Percentiles rank a stretch among this genome's conserved stretches.
These are phyloP conservation scores for Podospora didyma DNA, from an alignment of 495 filamentous ascomycete genomes.

Conservation along the genomic window DNA sequence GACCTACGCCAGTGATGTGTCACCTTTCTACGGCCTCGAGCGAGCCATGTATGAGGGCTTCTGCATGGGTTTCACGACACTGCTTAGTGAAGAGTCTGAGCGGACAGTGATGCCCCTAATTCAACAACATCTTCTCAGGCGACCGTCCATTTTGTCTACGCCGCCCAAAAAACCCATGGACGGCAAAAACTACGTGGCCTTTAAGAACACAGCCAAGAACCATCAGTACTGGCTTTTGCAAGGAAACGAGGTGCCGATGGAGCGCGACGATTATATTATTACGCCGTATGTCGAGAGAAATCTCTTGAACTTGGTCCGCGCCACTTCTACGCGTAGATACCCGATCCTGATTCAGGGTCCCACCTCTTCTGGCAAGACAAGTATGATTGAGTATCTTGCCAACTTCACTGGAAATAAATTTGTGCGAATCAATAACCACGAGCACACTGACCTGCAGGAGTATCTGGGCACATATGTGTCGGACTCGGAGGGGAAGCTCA, in stretches of 20 bases:
- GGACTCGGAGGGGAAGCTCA: constrained; percentile 72
- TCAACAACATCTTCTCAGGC: constrained; percentile 67
- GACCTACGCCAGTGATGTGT: constrained; percentile 79
- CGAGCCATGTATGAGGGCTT: constrained; percentile 91
- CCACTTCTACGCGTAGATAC: constrained; percentile 84
- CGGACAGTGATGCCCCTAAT: constrained; percentile 73
- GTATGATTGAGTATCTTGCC: constrained; percentile 97
- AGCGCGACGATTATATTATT: constrained; percentile 88
- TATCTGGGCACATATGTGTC: constrained; percentile 95
- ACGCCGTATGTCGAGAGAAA: constrained; percentile 94
- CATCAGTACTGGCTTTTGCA: constrained; percentile 89
- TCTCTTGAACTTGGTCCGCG: constrained; percentile 86
- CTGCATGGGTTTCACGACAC: constrained; percentile 94
- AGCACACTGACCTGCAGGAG: constrained; percentile 97
- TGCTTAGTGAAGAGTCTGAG: constrained; percentile 76
- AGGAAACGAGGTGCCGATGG: constrained; percentile 60
- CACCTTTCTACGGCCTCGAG: constrained; percentile 80
- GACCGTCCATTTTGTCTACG: constrained; percentile 65
- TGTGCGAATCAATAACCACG: constrained; percentile 98
- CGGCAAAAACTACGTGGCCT: constrained; percentile 74
- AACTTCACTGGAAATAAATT: constrained; percentile 95
- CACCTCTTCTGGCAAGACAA: constrained; percentile 95
- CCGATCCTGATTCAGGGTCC: constrained; percentile 96
- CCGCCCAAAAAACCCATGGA: constrained; percentile 71
- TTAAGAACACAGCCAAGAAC: constrained; percentile 52